These are phyloP conservation scores for Yarrowia osloensis DNA, from an alignment of 805 yeast genomes.

Conservation along the genomic window DNA sequence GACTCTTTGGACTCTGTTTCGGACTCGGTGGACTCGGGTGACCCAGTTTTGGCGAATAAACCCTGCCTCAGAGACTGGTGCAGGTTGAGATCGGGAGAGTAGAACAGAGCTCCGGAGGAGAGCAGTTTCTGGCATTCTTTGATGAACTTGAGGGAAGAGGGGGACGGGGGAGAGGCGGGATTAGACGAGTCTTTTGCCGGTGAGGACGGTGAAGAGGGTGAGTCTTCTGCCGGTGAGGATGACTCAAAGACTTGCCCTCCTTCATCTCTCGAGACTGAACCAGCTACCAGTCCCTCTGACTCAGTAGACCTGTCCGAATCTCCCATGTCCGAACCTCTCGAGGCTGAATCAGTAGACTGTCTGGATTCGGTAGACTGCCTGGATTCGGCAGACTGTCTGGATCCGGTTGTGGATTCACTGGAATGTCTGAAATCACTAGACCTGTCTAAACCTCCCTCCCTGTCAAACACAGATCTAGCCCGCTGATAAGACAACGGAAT, in stretches of 20 bases:
- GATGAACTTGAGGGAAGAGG: background rate
- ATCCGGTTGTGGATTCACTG: background rate
- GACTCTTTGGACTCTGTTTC: too few species aligned
- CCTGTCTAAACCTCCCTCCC: too few species aligned
- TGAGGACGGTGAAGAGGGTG: too few species aligned
- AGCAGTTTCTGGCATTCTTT: background rate
- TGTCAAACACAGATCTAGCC: background rate
- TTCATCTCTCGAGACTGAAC: too few species aligned
- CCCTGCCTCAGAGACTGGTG: slow-evolving; percentile 18
- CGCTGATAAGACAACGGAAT: slow-evolving; percentile 15
- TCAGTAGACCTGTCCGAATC: too few species aligned
- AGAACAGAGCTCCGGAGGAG: background rate
- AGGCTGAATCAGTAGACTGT: too few species aligned
- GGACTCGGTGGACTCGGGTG: too few species aligned
- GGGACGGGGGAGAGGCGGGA: background rate
- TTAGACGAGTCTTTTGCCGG: background rate
- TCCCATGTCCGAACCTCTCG: too few species aligned
- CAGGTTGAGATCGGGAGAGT: background rate
- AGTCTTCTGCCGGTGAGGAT: too few species aligned
- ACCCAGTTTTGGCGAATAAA: background rate
- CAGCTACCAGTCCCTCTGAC: too few species aligned
- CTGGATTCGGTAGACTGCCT: too few species aligned
- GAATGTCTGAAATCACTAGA: background rate
- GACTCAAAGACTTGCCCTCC: too few species aligned
- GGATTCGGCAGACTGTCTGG: background rate